A percentile compares a stretch with the other conserved stretches of the same genome.
phyloP scores from a whole-genome alignment of 805 yeast species.

The Teunomyces tritomae region DNA sequence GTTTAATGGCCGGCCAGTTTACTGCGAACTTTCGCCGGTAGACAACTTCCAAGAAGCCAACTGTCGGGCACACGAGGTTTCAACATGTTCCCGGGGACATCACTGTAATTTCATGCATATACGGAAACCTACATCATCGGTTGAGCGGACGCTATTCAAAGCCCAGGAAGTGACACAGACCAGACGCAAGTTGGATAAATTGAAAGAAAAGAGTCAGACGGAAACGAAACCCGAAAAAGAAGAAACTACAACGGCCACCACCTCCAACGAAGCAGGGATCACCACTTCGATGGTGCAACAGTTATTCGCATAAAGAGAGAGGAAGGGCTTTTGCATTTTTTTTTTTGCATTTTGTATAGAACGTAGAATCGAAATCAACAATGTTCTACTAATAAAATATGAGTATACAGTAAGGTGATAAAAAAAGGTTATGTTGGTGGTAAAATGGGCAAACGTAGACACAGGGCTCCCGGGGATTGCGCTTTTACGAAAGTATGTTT shows the following conservation, averaged over 20 bases:
- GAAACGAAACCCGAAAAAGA: slow-evolving; percentile 1
- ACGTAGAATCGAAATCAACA: too few relatives aligned
- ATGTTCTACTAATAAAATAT: too few relatives aligned
- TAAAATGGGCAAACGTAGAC: too few relatives aligned
- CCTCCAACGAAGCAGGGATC: background rate
- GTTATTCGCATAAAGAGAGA: slow-evolving; percentile 11
- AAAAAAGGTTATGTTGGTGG: too few relatives aligned
- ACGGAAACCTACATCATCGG: slow-evolving; percentile 48
- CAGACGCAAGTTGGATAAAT: slow-evolving; percentile 13
- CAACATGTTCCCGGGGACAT: slow-evolving; percentile 73
- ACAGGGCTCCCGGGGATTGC: background rate
- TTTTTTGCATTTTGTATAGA: too few relatives aligned
- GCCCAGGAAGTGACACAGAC: slow-evolving; percentile 35
- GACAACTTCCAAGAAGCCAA: slow-evolving; percentile 64
- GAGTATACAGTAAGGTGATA: too few relatives aligned
- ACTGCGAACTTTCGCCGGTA: slow-evolving; percentile 77
- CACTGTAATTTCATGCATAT: slow-evolving; percentile 87
- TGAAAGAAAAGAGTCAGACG: slow-evolving; percentile 4
- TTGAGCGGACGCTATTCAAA: slow-evolving; percentile 39
- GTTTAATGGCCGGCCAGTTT: slow-evolving; percentile 78
- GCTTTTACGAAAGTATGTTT: background rate
- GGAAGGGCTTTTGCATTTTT: too few relatives aligned
- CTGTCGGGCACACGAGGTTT: slow-evolving; percentile 67
- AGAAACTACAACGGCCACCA: background rate
- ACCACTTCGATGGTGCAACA: slow-evolving; percentile 17